Conservation (phyloP, 768 basidiomycete species). For the Leccinum imitatum region DNA sequence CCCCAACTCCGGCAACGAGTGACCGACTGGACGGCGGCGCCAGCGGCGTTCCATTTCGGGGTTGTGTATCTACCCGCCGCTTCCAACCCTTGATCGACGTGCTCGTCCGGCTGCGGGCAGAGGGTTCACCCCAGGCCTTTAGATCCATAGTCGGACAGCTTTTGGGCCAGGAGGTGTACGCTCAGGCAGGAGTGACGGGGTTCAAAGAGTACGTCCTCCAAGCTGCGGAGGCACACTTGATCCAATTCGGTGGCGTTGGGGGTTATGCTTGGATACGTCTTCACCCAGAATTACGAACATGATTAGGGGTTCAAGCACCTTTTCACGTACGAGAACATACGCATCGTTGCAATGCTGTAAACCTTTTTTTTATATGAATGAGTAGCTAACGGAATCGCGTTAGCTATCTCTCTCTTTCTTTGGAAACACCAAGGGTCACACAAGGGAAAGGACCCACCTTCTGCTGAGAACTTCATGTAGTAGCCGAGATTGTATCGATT, state of each 20-base stretch:
- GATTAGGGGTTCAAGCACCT: not conserved
- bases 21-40: not conserved
- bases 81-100: constrained; percentile 34
- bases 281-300: constrained; percentile 24
- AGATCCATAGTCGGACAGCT: constrained; percentile 39
- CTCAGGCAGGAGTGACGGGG: constrained; percentile 38
- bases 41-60: not conserved
- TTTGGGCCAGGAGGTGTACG: constrained; percentile 36
- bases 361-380: constrained; percentile 15
- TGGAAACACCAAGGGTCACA: not conserved
- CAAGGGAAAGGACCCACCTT: not conserved
- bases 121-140: constrained; percentile 34
- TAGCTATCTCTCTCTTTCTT: not conserved
- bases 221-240: constrained; percentile 39
- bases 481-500: not conserved
- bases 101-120: constrained; percentile 32
- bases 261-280: constrained; percentile 38
- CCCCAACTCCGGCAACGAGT: not conserved
- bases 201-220: constrained; percentile 42
- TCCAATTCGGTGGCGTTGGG: constrained; percentile 41
- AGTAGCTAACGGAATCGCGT: constrained; percentile 3
- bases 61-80: constrained; percentile 8
- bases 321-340: constrained; percentile 9
- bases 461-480: not conserved
- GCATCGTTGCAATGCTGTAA: constrained; percentile 11